Base-by-base conservation (phyloP, 1,284 basidiomycete genomes). In the Microbotryomycetes sp. region DNA sequence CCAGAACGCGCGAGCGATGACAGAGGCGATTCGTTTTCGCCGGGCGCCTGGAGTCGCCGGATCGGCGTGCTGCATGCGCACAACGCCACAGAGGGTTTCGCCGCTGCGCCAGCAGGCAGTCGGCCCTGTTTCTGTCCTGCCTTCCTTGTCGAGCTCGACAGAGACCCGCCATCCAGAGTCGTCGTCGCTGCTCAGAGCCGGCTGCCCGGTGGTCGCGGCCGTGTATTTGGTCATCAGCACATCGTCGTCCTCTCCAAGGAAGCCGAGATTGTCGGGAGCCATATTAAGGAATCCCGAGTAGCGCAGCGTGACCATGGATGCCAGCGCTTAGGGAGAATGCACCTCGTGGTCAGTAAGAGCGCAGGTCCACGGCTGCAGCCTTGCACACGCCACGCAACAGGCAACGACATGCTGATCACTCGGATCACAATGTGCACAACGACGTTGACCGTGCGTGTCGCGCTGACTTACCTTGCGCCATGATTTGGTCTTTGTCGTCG, bases 81-180 rank as follows among this genome's bases (percentile, higher is more conserved):
- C 15, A 41, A 45, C 49, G 2, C 56, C 56, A 2, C 24, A 3
- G 21, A 57, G n/a, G 3, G 30, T 15, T 24, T 57, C 49, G 2
- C 56, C 56, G 24, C 56, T 57, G 5, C 56, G 56, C 56, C 49
- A 52, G 9, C 50, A 52, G 13, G 21, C 28, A n/a, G 24, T n/a
- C 26, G 50, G 29, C 21, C 29, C 50, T 24, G 13, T 26, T 7
- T 29, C 50, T 13, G 50, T 52, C 28, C 50, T 52, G 24, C 50
- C 50, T 52, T 52, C 26, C 11, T 29, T 24, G 26, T 52, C 50
- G 15, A 52, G 23, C 26, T 52, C 29, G 50, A 52, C 26, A 13
- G 50, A 24, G 11, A 52, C 23, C 9, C n/a, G n/a, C 50, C 50
- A 52, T 7, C 50, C 50, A 16, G 24, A 26, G 15, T n/a, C 50